Percentiles rank a stretch among this genome's conserved stretches.
These are phyloP conservation scores for Sporothrix globosa DNA, from an alignment of 2,329 filamentous ascomycete species.

Conservation along the genomic window DNA sequence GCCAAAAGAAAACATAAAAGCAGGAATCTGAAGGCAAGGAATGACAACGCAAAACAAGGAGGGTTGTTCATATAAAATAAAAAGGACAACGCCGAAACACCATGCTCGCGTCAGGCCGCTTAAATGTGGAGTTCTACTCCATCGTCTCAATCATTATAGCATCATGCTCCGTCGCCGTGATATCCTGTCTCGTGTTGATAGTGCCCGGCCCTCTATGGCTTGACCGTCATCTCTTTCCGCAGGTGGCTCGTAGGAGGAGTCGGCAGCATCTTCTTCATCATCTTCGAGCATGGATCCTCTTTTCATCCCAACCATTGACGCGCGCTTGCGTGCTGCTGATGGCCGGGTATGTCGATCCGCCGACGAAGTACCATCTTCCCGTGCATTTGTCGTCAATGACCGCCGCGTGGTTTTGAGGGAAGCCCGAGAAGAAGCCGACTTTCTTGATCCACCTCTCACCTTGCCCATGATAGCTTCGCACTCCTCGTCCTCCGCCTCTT, in stretches of 20 bases:
- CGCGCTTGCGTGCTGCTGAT: slow-evolving; percentile 46
- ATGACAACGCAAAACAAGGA: neutral
- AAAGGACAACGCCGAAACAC: slow-evolving; percentile 25
- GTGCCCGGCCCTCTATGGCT: slow-evolving; percentile 35
- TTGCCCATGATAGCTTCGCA: slow-evolving; percentile 13
- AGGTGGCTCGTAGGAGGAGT: slow-evolving; percentile 38
- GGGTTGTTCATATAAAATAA: slow-evolving; percentile 10
- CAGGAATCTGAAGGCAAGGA: neutral
- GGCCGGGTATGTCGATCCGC: slow-evolving; percentile 37
- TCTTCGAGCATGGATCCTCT: slow-evolving; percentile 42
- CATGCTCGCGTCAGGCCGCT: slow-evolving; percentile 20
- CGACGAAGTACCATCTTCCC: slow-evolving; percentile 9
- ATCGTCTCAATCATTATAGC: slow-evolving; percentile 49
- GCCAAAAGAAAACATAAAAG: slow-evolving; percentile 21
- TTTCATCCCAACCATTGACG: slow-evolving; percentile 49
- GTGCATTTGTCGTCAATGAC: slow-evolving; percentile 21
- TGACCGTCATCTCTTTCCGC: slow-evolving; percentile 35
- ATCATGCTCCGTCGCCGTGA: slow-evolving; percentile 62
- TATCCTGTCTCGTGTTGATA: slow-evolving; percentile 42
- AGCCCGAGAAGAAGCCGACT: neutral
- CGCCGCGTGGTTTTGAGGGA: slow-evolving; percentile 29
- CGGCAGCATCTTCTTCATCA: slow-evolving; percentile 44
- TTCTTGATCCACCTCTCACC: neutral
- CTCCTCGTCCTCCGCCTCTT: slow-evolving; percentile 24
- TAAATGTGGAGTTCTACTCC: neutral